A percentile compares a stretch with the other conserved stretches of the same genome.
These are phyloP conservation scores for Auxenochlorella pyrenoidosa DNA, from an alignment of 139 green algal genomes.

Conservation along the genomic window DNA sequence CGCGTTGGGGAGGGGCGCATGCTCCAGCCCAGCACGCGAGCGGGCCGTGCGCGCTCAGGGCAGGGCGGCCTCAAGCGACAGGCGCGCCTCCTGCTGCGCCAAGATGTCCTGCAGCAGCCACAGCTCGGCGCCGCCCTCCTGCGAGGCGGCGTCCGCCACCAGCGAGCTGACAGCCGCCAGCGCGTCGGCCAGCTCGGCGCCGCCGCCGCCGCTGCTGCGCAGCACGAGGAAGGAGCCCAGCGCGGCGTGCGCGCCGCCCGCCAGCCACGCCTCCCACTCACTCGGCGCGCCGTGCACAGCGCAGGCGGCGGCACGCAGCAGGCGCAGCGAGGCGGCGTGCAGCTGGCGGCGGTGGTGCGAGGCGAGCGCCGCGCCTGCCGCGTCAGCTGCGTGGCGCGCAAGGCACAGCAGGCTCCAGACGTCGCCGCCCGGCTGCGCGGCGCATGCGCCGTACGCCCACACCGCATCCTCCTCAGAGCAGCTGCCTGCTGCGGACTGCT, in stretches of 20 bases:
- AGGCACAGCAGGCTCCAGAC: conserved; percentile 26
- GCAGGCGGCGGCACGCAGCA: background rate
- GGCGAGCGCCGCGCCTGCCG: background rate
- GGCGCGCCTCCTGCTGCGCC: background rate
- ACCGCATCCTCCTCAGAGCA: background rate
- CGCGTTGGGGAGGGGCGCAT: no score
- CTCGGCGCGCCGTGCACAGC: background rate
- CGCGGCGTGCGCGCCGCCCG: conserved; percentile 3
- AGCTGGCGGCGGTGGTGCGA: background rate
- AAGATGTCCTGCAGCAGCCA: conserved; percentile 17
- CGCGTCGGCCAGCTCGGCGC: background rate
- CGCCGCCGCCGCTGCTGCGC: background rate
- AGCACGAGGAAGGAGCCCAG: conserved; percentile 27
- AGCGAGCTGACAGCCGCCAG: background rate
- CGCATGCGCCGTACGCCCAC: background rate
- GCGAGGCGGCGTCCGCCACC: background rate
- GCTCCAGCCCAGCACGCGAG: no score
- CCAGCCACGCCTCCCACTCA: conserved; percentile 4
- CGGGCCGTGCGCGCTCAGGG: background rate
- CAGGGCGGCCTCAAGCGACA: background rate
- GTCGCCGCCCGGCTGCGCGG: background rate
- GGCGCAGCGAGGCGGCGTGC: background rate
- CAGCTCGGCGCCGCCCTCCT: conserved; percentile 16
- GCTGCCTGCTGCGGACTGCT: background rate
- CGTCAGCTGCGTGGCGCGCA: background rate